Base-by-base conservation (phyloP, 2,329 filamentous ascomycete species). In the Neoscytalidium dimidiatum region DNA sequence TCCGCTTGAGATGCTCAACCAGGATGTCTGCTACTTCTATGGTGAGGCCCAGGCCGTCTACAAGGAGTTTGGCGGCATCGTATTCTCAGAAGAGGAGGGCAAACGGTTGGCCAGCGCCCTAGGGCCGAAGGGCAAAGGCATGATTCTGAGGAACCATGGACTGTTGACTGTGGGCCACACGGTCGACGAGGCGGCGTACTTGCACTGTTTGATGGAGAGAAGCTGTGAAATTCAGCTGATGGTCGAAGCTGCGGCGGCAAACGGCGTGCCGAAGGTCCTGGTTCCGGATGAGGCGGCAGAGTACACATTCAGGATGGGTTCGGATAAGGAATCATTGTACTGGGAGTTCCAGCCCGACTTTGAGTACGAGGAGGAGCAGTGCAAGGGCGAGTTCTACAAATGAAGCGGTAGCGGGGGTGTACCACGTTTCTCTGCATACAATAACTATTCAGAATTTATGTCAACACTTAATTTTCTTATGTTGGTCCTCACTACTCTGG, bases 111-210 rank as follows among this genome's bases (percentile, higher is more conserved):
- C 89, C 2, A 79, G 78, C 11, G 85, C 88, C 0, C 79, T 93
- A 1, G 89, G 89, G 0, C 75, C 80, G 0, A 85, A 85, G 69
- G 90, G 83, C 23, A 86, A 85, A 73, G 89, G 83, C 1, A 82
- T 86, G 67, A 87, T 92, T 52, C 78, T 92, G 58, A 81, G 88
- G 68, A 92, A 92, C 73, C 90, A 92, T 75, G 90, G 90, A 0
- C 78, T 93, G 38, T 76, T 92, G 58, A 91, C 88, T 0, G 89
- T 91, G 0, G 90, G 90, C 3, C 71, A 75, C 6, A 92, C 90
- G 0, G 90, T 92, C 2, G 90, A 92, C 72, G 90, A 92, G 75
- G 90, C 90, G 1, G 87, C 87, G 0, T 92, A 88, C 74, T 75
- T 92, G 60, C 90, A 91, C 72, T 87, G 86, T 0, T 77, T 90